These are phyloP conservation scores for Leishmania tarentolae DNA, from an alignment of 208 protist species.

Conservation along the genomic window DNA sequence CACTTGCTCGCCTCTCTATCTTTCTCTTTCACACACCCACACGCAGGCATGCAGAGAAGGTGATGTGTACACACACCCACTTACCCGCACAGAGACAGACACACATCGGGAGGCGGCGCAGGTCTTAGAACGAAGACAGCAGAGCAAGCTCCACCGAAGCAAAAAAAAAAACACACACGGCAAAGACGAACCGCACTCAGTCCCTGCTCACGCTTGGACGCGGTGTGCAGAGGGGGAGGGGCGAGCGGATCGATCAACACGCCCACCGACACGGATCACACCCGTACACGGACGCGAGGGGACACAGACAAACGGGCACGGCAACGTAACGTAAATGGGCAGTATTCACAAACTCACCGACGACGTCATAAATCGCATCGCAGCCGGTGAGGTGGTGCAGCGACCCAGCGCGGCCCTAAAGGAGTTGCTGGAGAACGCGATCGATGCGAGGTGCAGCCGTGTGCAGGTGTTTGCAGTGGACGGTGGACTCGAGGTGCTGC, in stretches of 20 bases:
- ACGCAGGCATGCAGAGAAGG: conserved; percentile 4
- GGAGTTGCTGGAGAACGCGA: conserved; percentile 98
- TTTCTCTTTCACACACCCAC: not conserved
- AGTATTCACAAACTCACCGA: conserved; percentile 92
- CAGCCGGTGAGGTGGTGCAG: conserved; percentile 98
- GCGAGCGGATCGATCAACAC: not conserved
- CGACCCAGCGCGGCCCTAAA: conserved; percentile 97
- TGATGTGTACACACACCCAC: conserved; percentile 6
- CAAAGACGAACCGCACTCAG: too few species aligned
- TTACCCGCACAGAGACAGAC: not conserved
- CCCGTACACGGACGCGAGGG: not conserved
- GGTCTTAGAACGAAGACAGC: too few species aligned
- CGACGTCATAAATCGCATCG: conserved; percentile 97
- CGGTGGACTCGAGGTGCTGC: conserved; percentile 96
- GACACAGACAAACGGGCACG: not conserved
- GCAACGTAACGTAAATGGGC: conserved; percentile 14
- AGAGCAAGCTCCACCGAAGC: too few species aligned
- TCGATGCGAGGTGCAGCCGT: conserved; percentile 94
- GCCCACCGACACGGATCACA: not conserved
- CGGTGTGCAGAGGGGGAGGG: too few species aligned
- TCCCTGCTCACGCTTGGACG: too few species aligned
- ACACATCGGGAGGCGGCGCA: not conserved
- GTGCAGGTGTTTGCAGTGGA: conserved; percentile 91
- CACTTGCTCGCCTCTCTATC: not conserved
- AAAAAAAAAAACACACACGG: too few species aligned